Percentiles rank a stretch among this genome's conserved stretches.
These are phyloP conservation scores for Pseudoperonospora humuli DNA, from an alignment of 352 stramenopile species.

Conservation along the genomic window DNA sequence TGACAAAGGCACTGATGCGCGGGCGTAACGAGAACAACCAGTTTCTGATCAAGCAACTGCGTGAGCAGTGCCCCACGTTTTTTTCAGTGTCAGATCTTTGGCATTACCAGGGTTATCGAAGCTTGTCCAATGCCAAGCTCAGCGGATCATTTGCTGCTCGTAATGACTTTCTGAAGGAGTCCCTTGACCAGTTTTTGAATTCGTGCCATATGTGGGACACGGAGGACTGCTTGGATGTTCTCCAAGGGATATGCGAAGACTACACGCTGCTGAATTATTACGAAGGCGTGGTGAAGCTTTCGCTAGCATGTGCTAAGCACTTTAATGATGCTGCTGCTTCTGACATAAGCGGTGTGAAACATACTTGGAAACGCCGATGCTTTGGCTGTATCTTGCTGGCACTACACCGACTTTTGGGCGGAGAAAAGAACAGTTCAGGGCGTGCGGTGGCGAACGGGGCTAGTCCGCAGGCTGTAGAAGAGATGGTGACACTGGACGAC, in stretches of 20 bases:
- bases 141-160: slow-evolving; percentile 52
- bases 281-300: slow-evolving; percentile 80
- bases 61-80: slow-evolving; percentile 74
- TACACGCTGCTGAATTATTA: slow-evolving; percentile 76
- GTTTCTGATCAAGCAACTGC: slow-evolving; percentile 76
- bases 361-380: slow-evolving; percentile 64
- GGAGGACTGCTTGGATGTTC: slow-evolving; percentile 62
- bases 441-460: slow-evolving; percentile 9
- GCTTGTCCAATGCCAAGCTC: slow-evolving; percentile 69
- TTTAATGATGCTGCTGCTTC: slow-evolving; percentile 62
- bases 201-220: slow-evolving; percentile 84
- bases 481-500: slow-evolving; percentile 70
- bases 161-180: slow-evolving; percentile 56
- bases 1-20: slow-evolving; percentile 76
- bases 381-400: slow-evolving; percentile 69
- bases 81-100: slow-evolving; percentile 76
- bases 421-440: slow-evolving; percentile 5
- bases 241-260: slow-evolving; percentile 75
- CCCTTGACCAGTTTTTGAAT: slow-evolving; percentile 70
- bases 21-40: slow-evolving; percentile 75
- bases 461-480: slow-evolving; percentile 62
- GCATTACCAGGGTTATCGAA: slow-evolving; percentile 83
- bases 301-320: slow-evolving; percentile 69
- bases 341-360: slow-evolving; percentile 57
- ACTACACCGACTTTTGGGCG: slow-evolving; percentile 50